A percentile compares a stretch with the other conserved stretches of the same genome.
Evolutionary conservation across 345 rosid genomes (phyloP).

Genomic region (Citrus inodora): DNA sequence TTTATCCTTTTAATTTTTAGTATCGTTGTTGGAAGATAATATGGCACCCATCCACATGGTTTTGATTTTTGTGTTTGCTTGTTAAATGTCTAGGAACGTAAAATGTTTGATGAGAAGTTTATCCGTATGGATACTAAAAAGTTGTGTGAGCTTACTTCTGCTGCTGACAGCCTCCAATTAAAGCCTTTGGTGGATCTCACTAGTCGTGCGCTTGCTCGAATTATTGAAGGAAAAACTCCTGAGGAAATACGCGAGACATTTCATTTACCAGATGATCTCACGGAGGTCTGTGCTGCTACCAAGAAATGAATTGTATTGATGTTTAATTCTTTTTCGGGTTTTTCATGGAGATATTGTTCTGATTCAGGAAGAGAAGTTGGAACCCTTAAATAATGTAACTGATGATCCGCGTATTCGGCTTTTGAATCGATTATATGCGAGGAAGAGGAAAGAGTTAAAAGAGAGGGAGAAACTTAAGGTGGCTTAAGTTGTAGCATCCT

Average conservation of each 20-base stretch:
- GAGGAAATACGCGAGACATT: slow-evolving; percentile 72
- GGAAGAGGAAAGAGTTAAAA: slow-evolving; percentile 59
- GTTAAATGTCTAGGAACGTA: slow-evolving; percentile 46
- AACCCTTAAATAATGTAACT: slow-evolving; percentile 55
- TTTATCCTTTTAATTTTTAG: neutral
- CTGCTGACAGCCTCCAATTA: slow-evolving; percentile 71
- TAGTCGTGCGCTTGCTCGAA: slow-evolving; percentile 71
- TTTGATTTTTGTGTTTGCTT: slow-evolving; percentile 1
- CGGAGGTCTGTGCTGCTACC: slow-evolving; percentile 47
- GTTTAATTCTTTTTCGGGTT: slow-evolving; percentile 16
- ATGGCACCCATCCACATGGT: neutral
- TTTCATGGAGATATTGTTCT: slow-evolving; percentile 12
- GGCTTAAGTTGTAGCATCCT: neutral
- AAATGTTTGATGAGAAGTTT: slow-evolving; percentile 60
- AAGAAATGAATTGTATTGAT: neutral
- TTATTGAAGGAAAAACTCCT: slow-evolving; percentile 73
- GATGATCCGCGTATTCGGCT: slow-evolving; percentile 70
- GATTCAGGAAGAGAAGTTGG: slow-evolving; percentile 66
- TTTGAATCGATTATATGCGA: slow-evolving; percentile 63
- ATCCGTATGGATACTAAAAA: slow-evolving; percentile 65
- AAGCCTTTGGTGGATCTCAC: slow-evolving; percentile 76
- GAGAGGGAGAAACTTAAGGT: slow-evolving; percentile 64
- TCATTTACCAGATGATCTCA: slow-evolving; percentile 70
- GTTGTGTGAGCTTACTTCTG: slow-evolving; percentile 74
- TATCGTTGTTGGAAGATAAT: neutral